These are phyloP conservation scores for Wickerhamiella nectarea DNA, from an alignment of 805 yeast species.

Conservation along the genomic window DNA sequence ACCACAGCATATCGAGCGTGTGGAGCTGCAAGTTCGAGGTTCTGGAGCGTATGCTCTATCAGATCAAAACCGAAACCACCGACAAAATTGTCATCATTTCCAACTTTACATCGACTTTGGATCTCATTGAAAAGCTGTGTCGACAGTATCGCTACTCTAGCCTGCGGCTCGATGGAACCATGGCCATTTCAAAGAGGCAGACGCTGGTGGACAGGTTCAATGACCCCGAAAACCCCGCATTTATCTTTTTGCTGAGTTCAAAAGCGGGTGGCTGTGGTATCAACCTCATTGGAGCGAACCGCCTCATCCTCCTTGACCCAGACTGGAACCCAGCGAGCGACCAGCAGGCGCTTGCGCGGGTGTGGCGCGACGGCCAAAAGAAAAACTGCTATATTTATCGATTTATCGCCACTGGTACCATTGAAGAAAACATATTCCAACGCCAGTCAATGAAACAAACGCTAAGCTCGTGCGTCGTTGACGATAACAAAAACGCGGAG, in stretches of 20 bases:
- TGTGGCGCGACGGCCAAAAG: conserved; percentile 98
- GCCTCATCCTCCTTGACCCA: conserved; percentile 73
- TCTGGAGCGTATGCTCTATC: conserved; percentile 67
- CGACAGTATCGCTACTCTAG: conserved; percentile 59
- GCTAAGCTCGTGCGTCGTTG: conserved; percentile 89
- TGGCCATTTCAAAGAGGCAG: conserved; percentile 85
- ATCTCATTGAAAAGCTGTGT: conserved; percentile 78
- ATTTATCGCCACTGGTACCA: conserved; percentile 86
- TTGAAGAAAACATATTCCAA: conserved; percentile 92
- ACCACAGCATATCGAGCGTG: conserved; percentile 63
- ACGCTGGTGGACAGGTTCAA: conserved; percentile 83
- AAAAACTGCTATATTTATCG: conserved; percentile 92
- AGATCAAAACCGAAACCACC: conserved; percentile 66
- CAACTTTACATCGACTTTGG: conserved; percentile 88
- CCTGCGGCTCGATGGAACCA: conserved; percentile 79
- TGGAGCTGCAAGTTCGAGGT: conserved; percentile 77
- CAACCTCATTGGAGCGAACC: conserved; percentile 89
- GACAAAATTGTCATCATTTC: conserved; percentile 92
- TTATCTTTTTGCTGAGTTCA: conserved; percentile 76
- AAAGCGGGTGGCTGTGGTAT: conserved; percentile 99
- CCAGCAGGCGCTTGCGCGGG: conserved; percentile 94
- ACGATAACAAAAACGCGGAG: conserved; percentile 90
- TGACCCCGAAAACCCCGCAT: conserved; percentile 77
- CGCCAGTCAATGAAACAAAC: conserved; percentile 90
- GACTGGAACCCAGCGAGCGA: conserved; percentile 99